These are phyloP conservation scores for Medicago ruthenica DNA, from an alignment of 306 rosid species.

Conservation along the genomic window DNA sequence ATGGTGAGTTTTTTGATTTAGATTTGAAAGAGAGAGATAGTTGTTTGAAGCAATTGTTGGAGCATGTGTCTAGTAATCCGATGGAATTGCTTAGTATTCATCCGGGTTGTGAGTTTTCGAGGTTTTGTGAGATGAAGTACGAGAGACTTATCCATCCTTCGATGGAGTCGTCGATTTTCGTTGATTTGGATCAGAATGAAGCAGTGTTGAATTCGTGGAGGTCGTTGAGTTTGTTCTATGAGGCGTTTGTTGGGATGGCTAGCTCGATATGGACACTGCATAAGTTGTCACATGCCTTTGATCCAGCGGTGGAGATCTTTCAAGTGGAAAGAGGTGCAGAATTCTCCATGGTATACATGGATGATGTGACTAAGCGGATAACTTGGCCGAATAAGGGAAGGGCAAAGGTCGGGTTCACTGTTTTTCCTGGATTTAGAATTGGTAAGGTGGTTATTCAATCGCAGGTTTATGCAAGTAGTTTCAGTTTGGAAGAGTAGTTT, in stretches of 20 bases:
- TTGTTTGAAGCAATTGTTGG: conserved; percentile 75
- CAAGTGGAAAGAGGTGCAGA: conserved; percentile 85
- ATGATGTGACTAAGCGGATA: conserved; percentile 72
- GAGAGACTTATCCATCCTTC: conserved; percentile 83
- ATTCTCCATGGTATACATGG: conserved; percentile 88
- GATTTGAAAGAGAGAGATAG: conserved; percentile 32
- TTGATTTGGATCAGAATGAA: conserved; percentile 72
- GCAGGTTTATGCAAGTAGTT: conserved; percentile 71
- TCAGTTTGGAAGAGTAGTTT: conserved; percentile 52
- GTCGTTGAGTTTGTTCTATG: conserved; percentile 84
- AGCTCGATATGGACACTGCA: conserved; percentile 91
- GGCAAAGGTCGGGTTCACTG: conserved; percentile 86
- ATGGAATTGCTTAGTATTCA: conserved; percentile 78
- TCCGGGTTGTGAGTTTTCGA: conserved; percentile 67
- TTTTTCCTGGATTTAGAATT: conserved; percentile 87
- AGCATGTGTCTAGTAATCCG: conserved; percentile 91
- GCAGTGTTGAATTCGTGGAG: conserved; percentile 81
- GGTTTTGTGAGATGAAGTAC: conserved; percentile 85
- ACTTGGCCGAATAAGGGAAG: conserved; percentile 64
- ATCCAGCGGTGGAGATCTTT: conserved; percentile 80
- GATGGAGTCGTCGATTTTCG: conserved; percentile 83
- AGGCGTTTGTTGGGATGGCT: conserved; percentile 88
- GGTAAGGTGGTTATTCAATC: conserved; percentile 80
- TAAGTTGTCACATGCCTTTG: conserved; percentile 77
- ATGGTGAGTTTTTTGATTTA: conserved; percentile 2